Percentiles rank a stretch among this genome's conserved stretches.
These are phyloP conservation scores for Moricandia arvensis DNA, from an alignment of 345 rosid species.

Conservation along the genomic window DNA sequence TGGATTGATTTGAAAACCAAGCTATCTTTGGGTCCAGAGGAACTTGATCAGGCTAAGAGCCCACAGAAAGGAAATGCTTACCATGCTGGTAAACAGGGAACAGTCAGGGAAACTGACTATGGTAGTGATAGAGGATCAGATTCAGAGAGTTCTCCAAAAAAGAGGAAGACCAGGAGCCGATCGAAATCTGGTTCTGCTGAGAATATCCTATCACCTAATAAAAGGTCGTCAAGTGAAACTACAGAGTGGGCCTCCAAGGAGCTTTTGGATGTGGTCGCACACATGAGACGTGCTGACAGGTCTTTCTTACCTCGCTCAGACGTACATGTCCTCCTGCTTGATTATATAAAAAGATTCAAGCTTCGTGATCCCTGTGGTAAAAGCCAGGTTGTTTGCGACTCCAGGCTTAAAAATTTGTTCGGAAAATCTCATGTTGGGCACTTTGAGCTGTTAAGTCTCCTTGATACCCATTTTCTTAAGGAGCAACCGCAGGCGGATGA, in stretches of 20 bases:
- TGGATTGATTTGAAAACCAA: slow-evolving; percentile 74
- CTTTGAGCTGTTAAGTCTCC: slow-evolving; percentile 96
- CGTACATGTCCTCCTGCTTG: too few relatives aligned
- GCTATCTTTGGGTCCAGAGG: slow-evolving; percentile 65
- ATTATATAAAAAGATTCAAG: slow-evolving; percentile 69
- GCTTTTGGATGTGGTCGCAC: slow-evolving; percentile 84
- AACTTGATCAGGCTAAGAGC: slow-evolving; percentile 63
- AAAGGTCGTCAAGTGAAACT: slow-evolving; percentile 43
- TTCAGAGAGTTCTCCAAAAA: slow-evolving; percentile 70
- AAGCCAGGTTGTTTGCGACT: slow-evolving; percentile 91
- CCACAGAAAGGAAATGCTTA: slow-evolving; percentile 69
- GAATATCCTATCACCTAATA: slow-evolving; percentile 40
- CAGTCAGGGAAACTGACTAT: slow-evolving; percentile 47
- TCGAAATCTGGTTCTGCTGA: slow-evolving; percentile 50
- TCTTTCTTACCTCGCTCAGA: slow-evolving; percentile 71
- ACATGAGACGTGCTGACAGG: slow-evolving; percentile 85
- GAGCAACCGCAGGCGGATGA: slow-evolving; percentile 72
- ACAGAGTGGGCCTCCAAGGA: slow-evolving; percentile 92
- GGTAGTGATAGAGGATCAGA: slow-evolving; percentile 56
- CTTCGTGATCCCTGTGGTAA: slow-evolving; percentile 95
- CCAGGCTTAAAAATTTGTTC: slow-evolving; percentile 78
- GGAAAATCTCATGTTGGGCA: slow-evolving; percentile 95
- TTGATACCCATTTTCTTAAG: slow-evolving; percentile 83
- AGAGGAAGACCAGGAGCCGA: slow-evolving; percentile 68
- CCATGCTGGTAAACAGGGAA: slow-evolving; percentile 53